Evolutionary conservation across 192 early-diverging fungal genomes (phyloP).

Genomic region (Paraglomus occultum): DNA sequence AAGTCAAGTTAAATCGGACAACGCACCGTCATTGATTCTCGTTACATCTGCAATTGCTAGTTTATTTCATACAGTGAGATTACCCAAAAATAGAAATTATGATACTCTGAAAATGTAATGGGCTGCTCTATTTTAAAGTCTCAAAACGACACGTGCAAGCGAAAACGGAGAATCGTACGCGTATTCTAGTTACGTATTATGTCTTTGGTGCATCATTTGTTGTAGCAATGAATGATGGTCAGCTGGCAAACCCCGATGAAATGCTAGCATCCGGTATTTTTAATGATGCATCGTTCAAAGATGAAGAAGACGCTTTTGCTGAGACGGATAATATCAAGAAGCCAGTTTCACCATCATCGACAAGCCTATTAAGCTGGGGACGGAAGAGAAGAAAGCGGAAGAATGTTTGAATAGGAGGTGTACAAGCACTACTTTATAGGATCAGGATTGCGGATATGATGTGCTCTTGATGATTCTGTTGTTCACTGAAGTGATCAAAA

Average conservation of each 20-base stretch:
- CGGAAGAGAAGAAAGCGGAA: constrained; percentile 79
- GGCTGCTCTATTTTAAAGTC: too few relatives aligned
- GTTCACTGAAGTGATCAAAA: too few relatives aligned
- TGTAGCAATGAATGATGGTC: constrained; percentile 62
- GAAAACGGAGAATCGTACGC: constrained; percentile 60
- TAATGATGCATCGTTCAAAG: constrained; percentile 39
- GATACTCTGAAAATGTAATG: background rate
- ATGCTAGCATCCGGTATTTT: constrained; percentile 46
- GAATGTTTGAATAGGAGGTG: constrained; percentile 69
- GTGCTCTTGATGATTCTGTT: constrained; percentile 52
- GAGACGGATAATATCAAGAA: constrained; percentile 42
- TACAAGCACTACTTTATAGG: constrained; percentile 77
- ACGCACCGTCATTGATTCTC: too few relatives aligned
- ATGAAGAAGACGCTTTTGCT: constrained; percentile 39
- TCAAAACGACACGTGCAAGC: background rate
- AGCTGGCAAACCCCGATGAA: constrained; percentile 48
- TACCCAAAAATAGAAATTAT: too few relatives aligned
- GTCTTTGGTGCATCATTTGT: constrained; percentile 56
- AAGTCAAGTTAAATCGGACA: too few relatives aligned
- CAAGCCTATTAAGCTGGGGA: constrained; percentile 61
- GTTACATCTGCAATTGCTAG: too few relatives aligned
- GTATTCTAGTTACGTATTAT: constrained; percentile 91
- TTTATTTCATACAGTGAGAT: too few relatives aligned
- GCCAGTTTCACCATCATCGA: constrained; percentile 38
- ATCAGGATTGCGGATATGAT: constrained; percentile 61